Base-by-base conservation (phyloP, 1,139 yeast genomes). In the Wickerhamiella infanticola region DNA sequence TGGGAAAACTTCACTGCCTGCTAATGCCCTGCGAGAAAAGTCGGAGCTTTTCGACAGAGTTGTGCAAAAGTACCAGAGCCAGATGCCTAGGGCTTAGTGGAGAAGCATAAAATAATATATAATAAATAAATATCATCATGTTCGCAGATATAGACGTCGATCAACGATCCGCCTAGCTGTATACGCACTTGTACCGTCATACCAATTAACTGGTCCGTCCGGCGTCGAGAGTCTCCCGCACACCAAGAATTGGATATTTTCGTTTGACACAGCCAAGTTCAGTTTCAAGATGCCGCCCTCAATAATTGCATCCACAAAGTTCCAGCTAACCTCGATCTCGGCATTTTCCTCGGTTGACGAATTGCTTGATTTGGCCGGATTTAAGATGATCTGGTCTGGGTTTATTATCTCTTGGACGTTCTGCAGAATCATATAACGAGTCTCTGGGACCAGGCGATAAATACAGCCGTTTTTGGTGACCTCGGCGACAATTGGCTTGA, bases 1-100 rank as follows among this genome's bases (percentile, higher is more conserved):
- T 53, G 62, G 63, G 47, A 55, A 57, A 44, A 58, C 66, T 31
- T 72, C 70, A 44, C 68, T 73, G 56, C 74, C 73, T 40, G 65
- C 78, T 52, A 55, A 58, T 11, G 85, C 78, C 51, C 63, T 68
- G 51, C 62, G 68, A 47, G 75, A 69, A 42, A 79, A 79, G 65
- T 66, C 66, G 51, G 64, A 63, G 42, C 62, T 71, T 52, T 80
- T 81, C 55, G 77, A 76, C 55, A 73, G 69, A 39, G 68, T 79
- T 36, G 79, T 76, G 36, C 65, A 62, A 24, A 77, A 77, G 60
- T 80, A 78, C 48, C 41, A 39, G 13, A 29, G 29, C 40, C 29
- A 26, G 31, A 7, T 38, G 8, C 40, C 40, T 5, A 1, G 33
- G 11, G 33, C 33, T 7, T 29, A 18, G 37, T 11, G 18, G 8